Conservation (phyloP, 768 basidiomycete species). For the Pleurotus ostreatus region DNA sequence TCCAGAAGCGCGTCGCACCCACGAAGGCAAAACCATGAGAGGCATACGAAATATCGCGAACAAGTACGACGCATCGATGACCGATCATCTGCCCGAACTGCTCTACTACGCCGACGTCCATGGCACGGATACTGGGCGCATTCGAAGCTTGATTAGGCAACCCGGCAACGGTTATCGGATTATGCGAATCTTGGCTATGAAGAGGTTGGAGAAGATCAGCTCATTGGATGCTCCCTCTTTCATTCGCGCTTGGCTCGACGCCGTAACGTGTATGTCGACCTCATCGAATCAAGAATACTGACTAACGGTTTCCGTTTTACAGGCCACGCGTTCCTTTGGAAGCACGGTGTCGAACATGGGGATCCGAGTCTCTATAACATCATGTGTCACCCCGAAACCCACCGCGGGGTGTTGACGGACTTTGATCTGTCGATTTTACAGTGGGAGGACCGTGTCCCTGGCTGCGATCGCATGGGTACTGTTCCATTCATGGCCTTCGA, state of each 20-base stretch:
- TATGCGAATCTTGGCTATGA: background rate
- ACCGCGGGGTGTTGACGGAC: conserved; percentile 23
- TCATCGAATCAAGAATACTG: background rate
- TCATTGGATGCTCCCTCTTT: background rate
- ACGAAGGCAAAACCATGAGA: conserved; percentile 1
- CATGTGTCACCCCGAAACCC: conserved; percentile 17
- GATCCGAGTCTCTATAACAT: conserved; percentile 27
- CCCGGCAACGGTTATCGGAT: background rate
- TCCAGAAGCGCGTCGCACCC: background rate
- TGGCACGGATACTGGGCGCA: conserved; percentile 1
- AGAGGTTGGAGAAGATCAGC: background rate
- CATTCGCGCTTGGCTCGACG: background rate
- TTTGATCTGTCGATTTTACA: conserved; percentile 21
- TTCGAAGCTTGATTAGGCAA: background rate
- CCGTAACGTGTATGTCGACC: conserved; percentile 7
- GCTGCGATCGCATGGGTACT: conserved; percentile 19
- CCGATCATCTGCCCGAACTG: background rate
- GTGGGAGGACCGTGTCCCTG: background rate
- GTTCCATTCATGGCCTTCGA: conserved; percentile 30
- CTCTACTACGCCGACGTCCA: background rate
- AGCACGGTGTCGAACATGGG: conserved; percentile 18
- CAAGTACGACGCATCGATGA: background rate
- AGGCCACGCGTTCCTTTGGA: conserved; percentile 26
- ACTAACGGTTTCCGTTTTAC: background rate
- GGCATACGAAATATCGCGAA: background rate